phyloP scores from a whole-genome alignment of 192 early-diverging fungal species.

The Phlyctochytrium bullatum region DNA sequence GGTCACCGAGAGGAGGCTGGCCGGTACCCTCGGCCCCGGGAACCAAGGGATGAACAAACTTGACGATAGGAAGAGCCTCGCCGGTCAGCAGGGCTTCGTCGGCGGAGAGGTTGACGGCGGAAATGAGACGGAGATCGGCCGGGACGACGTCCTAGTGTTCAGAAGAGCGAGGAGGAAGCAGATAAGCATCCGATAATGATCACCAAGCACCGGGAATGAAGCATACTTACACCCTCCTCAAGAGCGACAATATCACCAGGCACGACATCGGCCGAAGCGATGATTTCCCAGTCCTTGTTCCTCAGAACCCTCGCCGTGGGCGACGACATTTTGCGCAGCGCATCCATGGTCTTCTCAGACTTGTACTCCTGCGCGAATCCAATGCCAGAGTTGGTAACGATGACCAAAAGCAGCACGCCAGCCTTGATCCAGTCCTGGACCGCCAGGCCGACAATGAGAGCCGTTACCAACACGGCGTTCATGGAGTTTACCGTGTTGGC shows the following conservation, averaged over 20 bases:
- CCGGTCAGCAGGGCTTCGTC: conserved; percentile 97
- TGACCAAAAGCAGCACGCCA: conserved; percentile 32
- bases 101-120: conserved; percentile 76
- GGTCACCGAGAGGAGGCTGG: conserved; percentile 94
- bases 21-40: conserved; percentile 88
- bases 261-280: conserved; percentile 90
- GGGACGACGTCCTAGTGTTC: no score
- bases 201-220: conserved; percentile 98
- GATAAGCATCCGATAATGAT: no score
- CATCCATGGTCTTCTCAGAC: conserved; percentile 96
- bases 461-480: conserved; percentile 37
- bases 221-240: conserved; percentile 69
- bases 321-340: conserved; percentile 42
- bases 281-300: conserved; percentile 18
- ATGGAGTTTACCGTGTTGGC: conserved; percentile 39
- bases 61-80: conserved; percentile 88
- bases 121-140: conserved; percentile 85
- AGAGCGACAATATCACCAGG: conserved; percentile 67
- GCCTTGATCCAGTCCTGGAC: conserved; percentile 38
- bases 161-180: no score
- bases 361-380: conserved; percentile 96
- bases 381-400: conserved; percentile 82
- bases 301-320: conserved; percentile 42
- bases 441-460: conserved; percentile 13
- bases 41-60: conserved; percentile 68